Conservation (phyloP, 2,329 filamentous ascomycete genomes). For the Pseudocercospora cruenta region DNA sequence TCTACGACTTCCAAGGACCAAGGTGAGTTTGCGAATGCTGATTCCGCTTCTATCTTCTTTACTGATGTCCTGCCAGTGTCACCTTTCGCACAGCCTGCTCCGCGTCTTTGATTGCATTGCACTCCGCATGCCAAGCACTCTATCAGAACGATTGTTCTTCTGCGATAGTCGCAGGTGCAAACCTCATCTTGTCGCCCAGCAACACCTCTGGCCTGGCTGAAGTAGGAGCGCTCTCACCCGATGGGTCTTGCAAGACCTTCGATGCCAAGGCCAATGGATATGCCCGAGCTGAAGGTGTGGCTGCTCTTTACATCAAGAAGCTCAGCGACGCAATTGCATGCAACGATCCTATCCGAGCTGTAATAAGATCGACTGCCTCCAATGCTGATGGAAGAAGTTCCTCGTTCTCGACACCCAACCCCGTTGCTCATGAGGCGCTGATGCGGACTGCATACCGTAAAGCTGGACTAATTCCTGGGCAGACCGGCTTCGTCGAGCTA, state of each 20-base stretch:
- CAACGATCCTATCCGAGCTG: conserved; percentile 12
- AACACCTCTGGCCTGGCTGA: conserved; percentile 31
- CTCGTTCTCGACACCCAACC: conserved; percentile 41
- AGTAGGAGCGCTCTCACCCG: conserved; percentile 36
- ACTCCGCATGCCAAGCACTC: conserved; percentile 36
- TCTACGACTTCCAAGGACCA: conserved; percentile 21
- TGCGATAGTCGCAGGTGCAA: conserved; percentile 26
- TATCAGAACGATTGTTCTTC: conserved; percentile 28
- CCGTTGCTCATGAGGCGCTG: conserved; percentile 40
- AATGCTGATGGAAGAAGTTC: conserved; percentile 6
- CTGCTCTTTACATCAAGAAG: conserved; percentile 55
- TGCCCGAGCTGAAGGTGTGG: conserved; percentile 57
- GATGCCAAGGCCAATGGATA: conserved; percentile 51
- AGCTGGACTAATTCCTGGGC: conserved; percentile 34
- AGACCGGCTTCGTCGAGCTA: conserved; percentile 26
- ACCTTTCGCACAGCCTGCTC: conserved; percentile 4
- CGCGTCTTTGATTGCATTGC: conserved; percentile 35
- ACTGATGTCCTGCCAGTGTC: not conserved
- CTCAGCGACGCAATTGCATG: conserved; percentile 34
- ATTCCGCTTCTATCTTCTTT: too few relatives aligned
- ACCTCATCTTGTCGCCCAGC: conserved; percentile 29
- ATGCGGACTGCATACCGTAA: conserved; percentile 42
- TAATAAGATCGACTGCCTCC: conserved; percentile 6
- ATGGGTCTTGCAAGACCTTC: conserved; percentile 35
- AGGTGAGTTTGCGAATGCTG: too few relatives aligned